These are phyloP conservation scores for Globisporangium radiosum DNA, from an alignment of 352 stramenopile genomes.

Conservation along the genomic window DNA sequence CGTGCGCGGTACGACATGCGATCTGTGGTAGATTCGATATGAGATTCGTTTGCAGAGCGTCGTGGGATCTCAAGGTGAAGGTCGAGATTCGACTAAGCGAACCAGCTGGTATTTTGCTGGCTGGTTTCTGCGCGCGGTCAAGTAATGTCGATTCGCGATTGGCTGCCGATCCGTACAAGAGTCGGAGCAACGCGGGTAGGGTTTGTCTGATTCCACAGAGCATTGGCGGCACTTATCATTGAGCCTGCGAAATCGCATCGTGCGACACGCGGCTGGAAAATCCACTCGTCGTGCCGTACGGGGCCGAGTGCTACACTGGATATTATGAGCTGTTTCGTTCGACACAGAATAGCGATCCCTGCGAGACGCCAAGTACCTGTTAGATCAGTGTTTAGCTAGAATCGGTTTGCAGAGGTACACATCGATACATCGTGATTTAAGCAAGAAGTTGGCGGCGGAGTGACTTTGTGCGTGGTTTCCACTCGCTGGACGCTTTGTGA, in stretches of 20 bases:
- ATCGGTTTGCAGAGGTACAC: background rate
- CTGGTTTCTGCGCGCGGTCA: too few species aligned
- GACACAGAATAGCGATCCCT: background rate
- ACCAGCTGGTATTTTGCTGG: too few species aligned
- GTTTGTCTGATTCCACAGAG: too few species aligned
- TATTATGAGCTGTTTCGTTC: background rate
- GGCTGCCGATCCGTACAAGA: too few species aligned
- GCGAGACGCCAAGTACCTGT: background rate
- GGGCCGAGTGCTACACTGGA: background rate
- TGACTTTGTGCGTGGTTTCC: background rate
- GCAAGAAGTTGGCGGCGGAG: background rate
- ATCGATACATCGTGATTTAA: background rate
- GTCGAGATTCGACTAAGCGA: too few species aligned
- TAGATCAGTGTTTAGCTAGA: background rate
- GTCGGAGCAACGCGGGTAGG: too few species aligned
- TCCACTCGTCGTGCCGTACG: background rate
- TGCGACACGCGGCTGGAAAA: background rate
- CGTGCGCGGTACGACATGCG: too few species aligned
- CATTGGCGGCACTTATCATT: background rate
- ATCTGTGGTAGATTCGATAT: too few species aligned
- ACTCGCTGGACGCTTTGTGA: background rate
- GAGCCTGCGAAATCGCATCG: background rate
- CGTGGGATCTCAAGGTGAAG: too few species aligned
- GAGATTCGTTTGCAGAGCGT: too few species aligned
- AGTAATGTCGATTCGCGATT: too few species aligned